Percentiles rank a stretch among this genome's conserved stretches.
These are phyloP conservation scores for Microdochium paspali DNA, from an alignment of 2,329 filamentous ascomycete species.

Conservation along the genomic window DNA sequence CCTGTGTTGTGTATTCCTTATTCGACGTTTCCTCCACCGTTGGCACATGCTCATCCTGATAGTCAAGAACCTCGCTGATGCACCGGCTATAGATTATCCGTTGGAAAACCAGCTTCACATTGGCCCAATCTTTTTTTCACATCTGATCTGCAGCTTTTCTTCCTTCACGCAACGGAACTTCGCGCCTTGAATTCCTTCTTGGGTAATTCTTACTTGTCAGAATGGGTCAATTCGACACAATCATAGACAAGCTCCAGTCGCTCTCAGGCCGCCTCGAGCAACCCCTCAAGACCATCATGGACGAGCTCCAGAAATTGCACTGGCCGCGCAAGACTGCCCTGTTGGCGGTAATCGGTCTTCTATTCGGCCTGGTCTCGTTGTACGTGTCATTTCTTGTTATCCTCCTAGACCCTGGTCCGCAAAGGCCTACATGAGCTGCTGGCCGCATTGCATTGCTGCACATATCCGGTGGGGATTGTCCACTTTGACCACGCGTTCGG, in stretches of 20 bases:
- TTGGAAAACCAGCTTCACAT: no score
- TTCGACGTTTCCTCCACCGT: neutral
- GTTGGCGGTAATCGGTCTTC: neutral
- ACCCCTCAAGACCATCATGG: neutral
- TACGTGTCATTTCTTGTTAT: neutral
- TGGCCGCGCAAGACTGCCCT: neutral
- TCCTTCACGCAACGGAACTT: neutral
- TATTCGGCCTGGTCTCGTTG: neutral
- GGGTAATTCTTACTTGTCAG: neutral
- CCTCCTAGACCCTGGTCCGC: neutral
- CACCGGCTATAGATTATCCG: no score
- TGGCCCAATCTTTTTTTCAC: no score
- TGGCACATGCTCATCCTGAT: no score
- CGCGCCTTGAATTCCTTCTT: neutral
- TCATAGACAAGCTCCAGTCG: neutral
- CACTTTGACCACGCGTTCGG: no score
- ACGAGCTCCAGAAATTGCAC: neutral
- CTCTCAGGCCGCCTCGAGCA: neutral
- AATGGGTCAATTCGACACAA: neutral
- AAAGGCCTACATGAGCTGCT: no score
- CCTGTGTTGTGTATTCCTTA: neutral
- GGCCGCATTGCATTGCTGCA: no score
- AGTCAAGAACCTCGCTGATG: no score
- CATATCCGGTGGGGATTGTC: no score
- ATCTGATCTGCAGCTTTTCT: neutral